These are phyloP conservation scores for Phytopythium montanum DNA, from an alignment of 352 stramenopile species.

Conservation along the genomic window DNA sequence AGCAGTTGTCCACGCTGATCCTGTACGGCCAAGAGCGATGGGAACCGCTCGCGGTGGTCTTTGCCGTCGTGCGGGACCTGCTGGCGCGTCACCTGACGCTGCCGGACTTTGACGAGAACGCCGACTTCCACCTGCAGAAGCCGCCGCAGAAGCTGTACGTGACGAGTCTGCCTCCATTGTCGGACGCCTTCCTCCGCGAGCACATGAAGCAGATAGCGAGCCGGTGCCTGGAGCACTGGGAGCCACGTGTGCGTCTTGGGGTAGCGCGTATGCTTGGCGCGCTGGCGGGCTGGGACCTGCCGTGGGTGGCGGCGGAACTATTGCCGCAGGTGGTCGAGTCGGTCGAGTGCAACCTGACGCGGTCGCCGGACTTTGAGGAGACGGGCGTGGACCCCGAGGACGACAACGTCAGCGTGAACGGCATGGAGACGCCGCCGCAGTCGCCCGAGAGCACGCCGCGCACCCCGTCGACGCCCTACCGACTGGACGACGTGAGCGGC, in stretches of 20 bases:
- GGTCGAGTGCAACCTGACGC: slow-evolving; percentile 64
- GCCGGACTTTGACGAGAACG: slow-evolving; percentile 25
- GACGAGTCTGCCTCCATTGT: slow-evolving; percentile 22
- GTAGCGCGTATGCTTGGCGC: slow-evolving; percentile 71
- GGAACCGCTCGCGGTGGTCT: slow-evolving; percentile 69
- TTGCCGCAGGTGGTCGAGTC: slow-evolving; percentile 71
- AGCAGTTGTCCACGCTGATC: slow-evolving; percentile 49
- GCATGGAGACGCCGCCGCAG: slow-evolving; percentile 65
- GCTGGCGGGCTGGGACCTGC: slow-evolving; percentile 57
- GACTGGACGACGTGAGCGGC: slow-evolving; percentile 95
- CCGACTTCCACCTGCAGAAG: slow-evolving; percentile 23
- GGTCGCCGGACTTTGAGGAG: slow-evolving; percentile 79
- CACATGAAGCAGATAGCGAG: slow-evolving; percentile 35
- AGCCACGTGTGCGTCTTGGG: slow-evolving; percentile 77
- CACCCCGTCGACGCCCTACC: slow-evolving; percentile 72
- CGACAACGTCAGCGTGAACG: slow-evolving; percentile 79
- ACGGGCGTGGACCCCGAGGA: slow-evolving; percentile 70
- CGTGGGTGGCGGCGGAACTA: slow-evolving; percentile 59
- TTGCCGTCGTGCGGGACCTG: slow-evolving; percentile 52
- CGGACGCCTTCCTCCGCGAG: slow-evolving; percentile 38
- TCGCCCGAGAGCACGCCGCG: slow-evolving; percentile 58
- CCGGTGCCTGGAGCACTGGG: slow-evolving; percentile 79
- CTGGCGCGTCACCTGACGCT: slow-evolving; percentile 29
- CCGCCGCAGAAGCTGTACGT: slow-evolving; percentile 16
- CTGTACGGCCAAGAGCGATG: slow-evolving; percentile 58